phyloP scores from a whole-genome alignment of 768 basidiomycete genomes.

The Hemileccinum impolitum region DNA sequence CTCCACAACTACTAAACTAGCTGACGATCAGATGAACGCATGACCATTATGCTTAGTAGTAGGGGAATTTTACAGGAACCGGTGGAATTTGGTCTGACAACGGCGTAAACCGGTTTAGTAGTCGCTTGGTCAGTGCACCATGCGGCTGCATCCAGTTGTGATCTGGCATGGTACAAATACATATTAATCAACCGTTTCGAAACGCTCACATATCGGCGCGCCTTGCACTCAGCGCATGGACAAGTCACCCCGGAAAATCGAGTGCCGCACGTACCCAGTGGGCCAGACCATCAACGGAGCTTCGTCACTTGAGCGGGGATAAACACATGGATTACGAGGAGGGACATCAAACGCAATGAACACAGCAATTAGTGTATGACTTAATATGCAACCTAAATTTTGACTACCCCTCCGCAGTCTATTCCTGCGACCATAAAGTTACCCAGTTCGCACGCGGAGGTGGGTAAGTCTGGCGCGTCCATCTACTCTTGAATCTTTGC shows the following conservation, averaged over 20 bases:
- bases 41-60: background rate
- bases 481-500: slow-evolving; percentile 91
- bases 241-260: background rate
- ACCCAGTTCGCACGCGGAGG: slow-evolving; percentile 1
- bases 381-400: slow-evolving; percentile 11
- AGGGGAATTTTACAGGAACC: background rate
- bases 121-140: no score
- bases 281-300: background rate
- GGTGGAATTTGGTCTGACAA: background rate
- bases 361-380: slow-evolving; percentile 20
- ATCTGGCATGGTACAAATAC: no score
- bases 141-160: no score
- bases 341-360: slow-evolving; percentile 18
- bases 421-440: background rate
- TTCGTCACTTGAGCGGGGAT: slow-evolving; percentile 29
- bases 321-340: slow-evolving; percentile 20
- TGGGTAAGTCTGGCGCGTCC: background rate
- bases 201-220: no score
- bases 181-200: no score
- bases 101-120: background rate
- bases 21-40: background rate
- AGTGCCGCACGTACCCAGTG: no score
- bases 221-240: no score
- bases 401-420: background rate
- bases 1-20: slow-evolving; percentile 1